These are phyloP conservation scores for Xylariomycetidae sp. DNA, from an alignment of 2,329 filamentous ascomycete species.

Conservation along the genomic window DNA sequence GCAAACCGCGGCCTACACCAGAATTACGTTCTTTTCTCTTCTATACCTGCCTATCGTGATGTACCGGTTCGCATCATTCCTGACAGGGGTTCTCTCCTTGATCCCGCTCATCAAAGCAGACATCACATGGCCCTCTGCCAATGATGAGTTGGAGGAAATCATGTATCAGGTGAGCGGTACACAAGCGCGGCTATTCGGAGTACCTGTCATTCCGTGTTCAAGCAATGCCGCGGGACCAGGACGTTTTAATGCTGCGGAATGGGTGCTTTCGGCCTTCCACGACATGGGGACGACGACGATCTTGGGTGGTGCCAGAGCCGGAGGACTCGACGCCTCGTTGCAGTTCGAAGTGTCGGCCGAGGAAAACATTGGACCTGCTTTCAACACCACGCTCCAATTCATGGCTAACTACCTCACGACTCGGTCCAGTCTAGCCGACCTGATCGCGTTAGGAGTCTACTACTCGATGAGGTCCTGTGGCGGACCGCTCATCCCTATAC, in stretches of 20 bases:
- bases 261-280: constrained; percentile 56
- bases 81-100: constrained; percentile 33
- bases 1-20: no score
- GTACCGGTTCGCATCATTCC: constrained; percentile 19
- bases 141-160: constrained; percentile 58
- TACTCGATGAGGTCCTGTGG: constrained; percentile 53
- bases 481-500: constrained; percentile 47
- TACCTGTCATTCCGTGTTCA: constrained; percentile 50
- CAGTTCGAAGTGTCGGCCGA: constrained; percentile 50
- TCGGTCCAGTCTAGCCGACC: constrained; percentile 47
- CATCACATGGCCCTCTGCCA: constrained; percentile 54
- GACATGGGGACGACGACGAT: constrained; percentile 53
- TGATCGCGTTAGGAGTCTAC: constrained; percentile 54
- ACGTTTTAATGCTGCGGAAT: constrained; percentile 54
- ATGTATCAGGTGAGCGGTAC: constrained; percentile 54
- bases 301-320: constrained; percentile 33
- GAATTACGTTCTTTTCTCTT: no score
- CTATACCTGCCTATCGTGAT: constrained; percentile 15
- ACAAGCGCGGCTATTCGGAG: constrained; percentile 48
- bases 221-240: constrained; percentile 47
- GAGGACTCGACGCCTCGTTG: constrained; percentile 54
- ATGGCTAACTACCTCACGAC: constrained; percentile 48
- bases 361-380: constrained; percentile 53
- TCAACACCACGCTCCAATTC: constrained; percentile 46
- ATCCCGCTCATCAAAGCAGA: constrained; percentile 33